Evolutionary conservation across 805 yeast genomes (phyloP), one percentile per base, ranked within the genome.

Genomic region (Yarrowia osloensis): DNA sequence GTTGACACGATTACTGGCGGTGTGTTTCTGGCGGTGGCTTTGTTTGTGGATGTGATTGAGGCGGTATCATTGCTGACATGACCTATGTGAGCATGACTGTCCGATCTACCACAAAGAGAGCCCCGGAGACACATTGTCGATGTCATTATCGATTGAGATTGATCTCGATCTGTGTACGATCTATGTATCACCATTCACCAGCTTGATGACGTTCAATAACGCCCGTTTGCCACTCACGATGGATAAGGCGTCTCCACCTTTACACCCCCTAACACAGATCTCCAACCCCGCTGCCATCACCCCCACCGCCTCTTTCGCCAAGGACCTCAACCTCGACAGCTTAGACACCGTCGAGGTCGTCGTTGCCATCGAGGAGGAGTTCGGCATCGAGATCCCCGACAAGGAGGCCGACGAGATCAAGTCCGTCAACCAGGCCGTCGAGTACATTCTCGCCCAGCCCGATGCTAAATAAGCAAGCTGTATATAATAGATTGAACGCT

Each of bases 331-430:
- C 19, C 83, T 89, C 76, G 98, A 93, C 79, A 90, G 97, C 3
- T 84, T 93, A 71, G 98, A 93, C 76, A 88, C 93, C 71, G 96
- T 92, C 69, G 98, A 93, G 81, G 93, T 95, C 67, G 83, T 93
- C 70, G 96, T 93, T 79, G 97, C 97, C 67, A 86, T 93, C 75
- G 98, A 93, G 81, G 97, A 91, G 81, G 91, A 87, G 75, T 87
- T 87, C 70, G 81, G 79, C 63, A 76, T 81, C 70, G 81, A 74
- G 69, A 74, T 74, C 66, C 76, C 96, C 40, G 97, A 91, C 79
- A 87, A 89, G 77, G 88, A 89, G 71, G 91, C 97, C 62, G 97
- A 91, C 76, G 91, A 88, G 74, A 86, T 92, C 77, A 90, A 88
- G 82, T 89, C 94, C 67, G 92, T 92, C 72, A 91, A 90, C 70